Conservation (phyloP, 2,329 filamentous ascomycete species). For the Tolypocladium cylindrosporum region DNA sequence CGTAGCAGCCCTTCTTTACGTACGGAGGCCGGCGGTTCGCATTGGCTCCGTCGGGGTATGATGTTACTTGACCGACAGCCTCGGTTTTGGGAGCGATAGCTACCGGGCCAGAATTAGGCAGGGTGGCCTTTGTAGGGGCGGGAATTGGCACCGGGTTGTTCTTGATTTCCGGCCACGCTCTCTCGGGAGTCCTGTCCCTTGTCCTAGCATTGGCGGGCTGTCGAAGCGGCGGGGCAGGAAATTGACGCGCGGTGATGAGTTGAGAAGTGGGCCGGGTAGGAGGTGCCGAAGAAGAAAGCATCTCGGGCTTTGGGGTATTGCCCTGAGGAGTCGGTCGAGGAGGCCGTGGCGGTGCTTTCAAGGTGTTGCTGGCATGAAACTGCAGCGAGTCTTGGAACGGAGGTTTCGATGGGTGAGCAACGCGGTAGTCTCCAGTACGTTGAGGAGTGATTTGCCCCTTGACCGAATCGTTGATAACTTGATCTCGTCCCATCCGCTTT, state of each 20-base stretch:
- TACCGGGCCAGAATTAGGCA: slow-evolving; percentile 5
- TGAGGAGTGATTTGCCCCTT: slow-evolving; percentile 29
- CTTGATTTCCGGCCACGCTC: slow-evolving; percentile 10
- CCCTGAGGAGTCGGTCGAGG: slow-evolving; percentile 26
- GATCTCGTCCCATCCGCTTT: slow-evolving; percentile 34
- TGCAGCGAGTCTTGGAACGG: slow-evolving; percentile 16
- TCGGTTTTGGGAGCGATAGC: slow-evolving; percentile 23
- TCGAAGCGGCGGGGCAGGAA: slow-evolving; percentile 18
- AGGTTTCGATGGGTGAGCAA: slow-evolving; percentile 40
- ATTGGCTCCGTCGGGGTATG: slow-evolving; percentile 76
- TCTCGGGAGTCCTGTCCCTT: slow-evolving; percentile 24
- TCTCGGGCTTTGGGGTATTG: slow-evolving; percentile 8
- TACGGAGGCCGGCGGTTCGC: slow-evolving; percentile 76
- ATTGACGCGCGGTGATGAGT: slow-evolving; percentile 14
- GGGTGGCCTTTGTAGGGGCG: background rate
- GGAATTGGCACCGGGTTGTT: background rate
- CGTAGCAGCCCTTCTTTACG: slow-evolving; percentile 59
- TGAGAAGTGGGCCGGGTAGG: slow-evolving; percentile 15
- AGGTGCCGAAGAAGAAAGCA: slow-evolving; percentile 11
- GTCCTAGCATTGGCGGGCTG: slow-evolving; percentile 20
- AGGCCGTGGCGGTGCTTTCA: slow-evolving; percentile 30
- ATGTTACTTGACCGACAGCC: slow-evolving; percentile 39
- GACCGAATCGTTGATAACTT: slow-evolving; percentile 28
- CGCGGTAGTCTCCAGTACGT: slow-evolving; percentile 31
- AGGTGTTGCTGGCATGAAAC: slow-evolving; percentile 5